Conservation (phyloP, 306 rosid species). For the Hippophae rhamnoides region DNA sequence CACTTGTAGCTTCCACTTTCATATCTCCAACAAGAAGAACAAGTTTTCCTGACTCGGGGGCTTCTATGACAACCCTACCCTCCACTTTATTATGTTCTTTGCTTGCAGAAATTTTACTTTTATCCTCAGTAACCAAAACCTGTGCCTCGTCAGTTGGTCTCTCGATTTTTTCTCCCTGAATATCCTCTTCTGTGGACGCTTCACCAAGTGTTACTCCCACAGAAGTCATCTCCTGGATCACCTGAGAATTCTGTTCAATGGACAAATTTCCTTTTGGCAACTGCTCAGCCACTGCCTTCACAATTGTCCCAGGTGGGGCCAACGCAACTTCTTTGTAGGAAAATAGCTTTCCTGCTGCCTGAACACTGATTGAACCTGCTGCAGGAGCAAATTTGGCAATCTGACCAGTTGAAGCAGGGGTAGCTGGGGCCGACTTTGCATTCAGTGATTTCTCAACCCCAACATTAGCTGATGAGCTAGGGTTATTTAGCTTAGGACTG, state of each 20-base stretch:
- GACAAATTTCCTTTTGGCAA: constrained; percentile 40
- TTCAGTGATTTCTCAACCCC: constrained; percentile 42
- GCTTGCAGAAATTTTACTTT: constrained; percentile 11
- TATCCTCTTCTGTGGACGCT: constrained; percentile 23
- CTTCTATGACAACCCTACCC: constrained; percentile 15
- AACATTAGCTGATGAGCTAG: constrained; percentile 23
- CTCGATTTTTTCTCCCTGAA: constrained; percentile 24
- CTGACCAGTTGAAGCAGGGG: constrained; percentile 51
- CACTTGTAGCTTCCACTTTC: constrained; percentile 23
- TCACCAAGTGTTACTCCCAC: constrained; percentile 29
- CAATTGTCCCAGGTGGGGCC: constrained; percentile 96
- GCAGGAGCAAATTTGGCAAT: constrained; percentile 40
- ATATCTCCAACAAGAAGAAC: constrained; percentile 23
- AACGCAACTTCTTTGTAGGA: constrained; percentile 98
- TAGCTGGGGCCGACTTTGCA: constrained; percentile 66
- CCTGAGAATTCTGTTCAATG: constrained; percentile 33
- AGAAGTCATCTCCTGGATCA: constrained; percentile 23
- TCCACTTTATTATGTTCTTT: constrained; percentile 24
- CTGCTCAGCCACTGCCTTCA: constrained; percentile 79
- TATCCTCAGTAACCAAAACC: constrained; percentile 20
- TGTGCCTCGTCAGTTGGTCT: constrained; percentile 26
- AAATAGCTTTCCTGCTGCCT: constrained; percentile 69
- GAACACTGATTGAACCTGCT: constrained; percentile 42
- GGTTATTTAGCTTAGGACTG: constrained; percentile 54
- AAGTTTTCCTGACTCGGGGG: constrained; percentile 24